Evolutionary conservation across 139 green algal species (phyloP).

Genomic region (Coelastrella sp.): DNA sequence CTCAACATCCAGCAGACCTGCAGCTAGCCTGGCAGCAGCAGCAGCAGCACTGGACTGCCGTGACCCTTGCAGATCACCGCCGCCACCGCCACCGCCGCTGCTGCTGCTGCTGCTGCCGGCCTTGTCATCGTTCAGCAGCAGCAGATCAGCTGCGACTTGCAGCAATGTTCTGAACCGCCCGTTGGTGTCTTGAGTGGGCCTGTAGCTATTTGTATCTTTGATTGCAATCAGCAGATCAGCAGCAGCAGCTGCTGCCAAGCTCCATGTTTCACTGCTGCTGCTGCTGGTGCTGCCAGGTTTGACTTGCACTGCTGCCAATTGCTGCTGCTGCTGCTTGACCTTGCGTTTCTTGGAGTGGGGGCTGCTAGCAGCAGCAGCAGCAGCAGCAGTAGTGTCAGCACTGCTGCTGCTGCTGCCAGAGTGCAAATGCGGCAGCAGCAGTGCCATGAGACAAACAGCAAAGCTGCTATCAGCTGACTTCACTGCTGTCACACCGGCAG

Average conservation of each 20-base stretch:
- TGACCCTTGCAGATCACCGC: not conserved
- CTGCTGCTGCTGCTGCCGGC: constrained; percentile 26
- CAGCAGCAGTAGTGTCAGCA: not conserved
- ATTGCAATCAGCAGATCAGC: not conserved
- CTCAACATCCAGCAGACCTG: constrained; percentile 35
- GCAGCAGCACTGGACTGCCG: constrained; percentile 3
- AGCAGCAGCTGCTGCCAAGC: not conserved
- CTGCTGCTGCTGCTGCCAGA: not conserved
- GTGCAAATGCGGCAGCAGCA: constrained; percentile 30
- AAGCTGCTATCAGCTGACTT: constrained; percentile 28
- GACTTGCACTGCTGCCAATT: not conserved
- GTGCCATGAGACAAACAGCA: constrained; percentile 12
- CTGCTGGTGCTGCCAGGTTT: not conserved
- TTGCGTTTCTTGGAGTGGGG: not conserved
- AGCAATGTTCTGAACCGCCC: not conserved
- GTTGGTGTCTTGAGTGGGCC: constrained; percentile 25
- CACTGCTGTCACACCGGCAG: not conserved
- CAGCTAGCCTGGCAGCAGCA: constrained; percentile 11
- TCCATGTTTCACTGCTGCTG: not conserved
- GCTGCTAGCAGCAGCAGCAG: not conserved
- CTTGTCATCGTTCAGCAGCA: not conserved
- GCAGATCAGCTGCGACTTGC: constrained; percentile 9
- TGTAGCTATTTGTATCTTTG: not conserved
- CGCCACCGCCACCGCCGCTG: not conserved
- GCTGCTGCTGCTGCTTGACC: not conserved